These are phyloP conservation scores for Clathrus columnatus DNA, from an alignment of 768 basidiomycete genomes.

Conservation along the genomic window DNA sequence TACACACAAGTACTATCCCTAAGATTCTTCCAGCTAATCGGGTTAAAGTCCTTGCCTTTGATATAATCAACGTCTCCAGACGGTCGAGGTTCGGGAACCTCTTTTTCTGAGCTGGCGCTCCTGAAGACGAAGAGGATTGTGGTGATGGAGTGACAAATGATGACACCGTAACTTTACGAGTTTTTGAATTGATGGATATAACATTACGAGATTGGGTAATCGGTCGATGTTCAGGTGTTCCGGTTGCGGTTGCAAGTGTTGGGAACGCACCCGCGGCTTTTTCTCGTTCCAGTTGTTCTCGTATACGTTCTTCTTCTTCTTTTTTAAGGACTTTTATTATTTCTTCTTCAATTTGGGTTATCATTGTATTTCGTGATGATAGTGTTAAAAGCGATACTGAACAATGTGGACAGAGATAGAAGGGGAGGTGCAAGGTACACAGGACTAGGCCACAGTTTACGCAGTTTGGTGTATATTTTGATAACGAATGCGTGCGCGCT, in stretches of 20 bases:
- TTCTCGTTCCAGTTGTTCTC: constrained; percentile 38
- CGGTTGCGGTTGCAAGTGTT: constrained; percentile 27
- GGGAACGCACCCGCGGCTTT: constrained; percentile 56
- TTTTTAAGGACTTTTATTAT: constrained; percentile 33
- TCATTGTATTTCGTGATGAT: constrained; percentile 27
- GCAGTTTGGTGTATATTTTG: constrained; percentile 47
- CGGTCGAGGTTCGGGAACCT: constrained; percentile 30
- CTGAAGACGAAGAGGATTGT: constrained; percentile 27
- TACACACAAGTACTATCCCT: too few relatives aligned
- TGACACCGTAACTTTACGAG: constrained; percentile 43
- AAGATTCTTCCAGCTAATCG: constrained; percentile 38
- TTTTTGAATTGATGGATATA: constrained; percentile 46
- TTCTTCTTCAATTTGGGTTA: constrained; percentile 35
- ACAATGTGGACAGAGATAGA: constrained; percentile 50
- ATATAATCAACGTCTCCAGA: constrained; percentile 29
- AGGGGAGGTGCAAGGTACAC: constrained; percentile 47
- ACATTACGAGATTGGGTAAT: constrained; percentile 43
- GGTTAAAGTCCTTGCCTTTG: constrained; percentile 20
- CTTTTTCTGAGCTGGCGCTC: constrained; percentile 19
- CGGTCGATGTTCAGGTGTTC: constrained; percentile 14
- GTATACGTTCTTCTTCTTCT: constrained; percentile 43
- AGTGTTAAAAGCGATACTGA: constrained; percentile 28
- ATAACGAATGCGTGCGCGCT: constrained; percentile 56
- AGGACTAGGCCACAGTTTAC: constrained; percentile 52
- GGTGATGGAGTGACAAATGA: constrained; percentile 33